These are phyloP conservation scores for Saturnispora silvae DNA, from an alignment of 805 yeast species.

Conservation along the genomic window DNA sequence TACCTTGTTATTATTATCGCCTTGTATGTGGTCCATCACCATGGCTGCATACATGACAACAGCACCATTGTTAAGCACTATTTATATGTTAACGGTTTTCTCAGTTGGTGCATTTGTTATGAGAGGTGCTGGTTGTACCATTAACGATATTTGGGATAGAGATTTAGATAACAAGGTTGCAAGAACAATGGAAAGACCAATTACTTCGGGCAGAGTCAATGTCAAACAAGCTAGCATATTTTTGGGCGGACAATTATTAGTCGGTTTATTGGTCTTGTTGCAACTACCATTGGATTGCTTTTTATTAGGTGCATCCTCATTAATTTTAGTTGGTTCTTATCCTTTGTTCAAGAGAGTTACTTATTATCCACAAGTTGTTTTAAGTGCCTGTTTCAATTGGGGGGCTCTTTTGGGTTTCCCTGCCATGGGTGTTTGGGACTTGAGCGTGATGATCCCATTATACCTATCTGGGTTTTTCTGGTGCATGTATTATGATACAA, in stretches of 20 bases:
- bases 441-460: conserved; percentile 67
- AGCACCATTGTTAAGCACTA: conserved; percentile 58
- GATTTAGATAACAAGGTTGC: conserved; percentile 77
- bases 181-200: conserved; percentile 85
- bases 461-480: conserved; percentile 72
- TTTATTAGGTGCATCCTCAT: conserved; percentile 67
- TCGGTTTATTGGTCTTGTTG: conserved; percentile 63
- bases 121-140: conserved; percentile 98
- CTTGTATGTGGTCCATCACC: conserved; percentile 87
- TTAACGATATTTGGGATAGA: conserved; percentile 81
- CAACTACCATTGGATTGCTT: conserved; percentile 76
- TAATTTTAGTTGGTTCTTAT: conserved; percentile 72
- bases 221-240: conserved; percentile 60
- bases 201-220: conserved; percentile 76
- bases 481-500: conserved; percentile 94
- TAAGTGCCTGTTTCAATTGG: conserved; percentile 86
- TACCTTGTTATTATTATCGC: conserved; percentile 69
- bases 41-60: conserved; percentile 71
- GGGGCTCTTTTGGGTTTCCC: conserved; percentile 92
- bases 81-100: conserved; percentile 56
- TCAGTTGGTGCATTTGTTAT: conserved; percentile 79
- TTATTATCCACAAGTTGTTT: conserved; percentile 82
- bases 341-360: conserved; percentile 93
- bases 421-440: conserved; percentile 81
- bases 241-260: conserved; percentile 60